Percentiles rank a stretch among this genome's conserved stretches.
These are phyloP conservation scores for Fusarium sororula DNA, from an alignment of 2,329 filamentous ascomycete genomes.

Conservation along the genomic window DNA sequence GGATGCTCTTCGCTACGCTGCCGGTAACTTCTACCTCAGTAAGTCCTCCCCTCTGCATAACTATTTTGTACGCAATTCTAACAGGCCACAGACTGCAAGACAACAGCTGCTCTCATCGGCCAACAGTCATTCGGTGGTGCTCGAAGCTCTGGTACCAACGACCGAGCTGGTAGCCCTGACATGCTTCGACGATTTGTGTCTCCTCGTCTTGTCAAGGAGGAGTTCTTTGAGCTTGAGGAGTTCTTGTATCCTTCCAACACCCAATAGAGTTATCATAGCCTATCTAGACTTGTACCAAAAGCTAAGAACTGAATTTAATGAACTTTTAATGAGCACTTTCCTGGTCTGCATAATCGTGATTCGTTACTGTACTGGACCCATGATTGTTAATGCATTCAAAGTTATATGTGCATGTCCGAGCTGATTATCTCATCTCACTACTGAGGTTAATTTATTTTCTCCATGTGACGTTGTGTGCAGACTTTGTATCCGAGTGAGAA, in stretches of 20 bases:
- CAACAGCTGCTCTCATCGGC: constrained; percentile 63
- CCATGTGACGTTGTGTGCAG: too few species aligned
- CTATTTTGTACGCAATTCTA: background rate
- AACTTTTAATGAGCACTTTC: background rate
- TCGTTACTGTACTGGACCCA: too few species aligned
- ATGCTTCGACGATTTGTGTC: constrained; percentile 62
- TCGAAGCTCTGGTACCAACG: constrained; percentile 63
- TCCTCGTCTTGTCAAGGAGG: constrained; percentile 62
- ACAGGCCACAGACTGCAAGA: constrained; percentile 57
- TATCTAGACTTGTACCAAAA: constrained; percentile 30
- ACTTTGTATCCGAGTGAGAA: too few species aligned
- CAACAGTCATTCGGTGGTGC: constrained; percentile 66
- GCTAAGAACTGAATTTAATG: constrained; percentile 15
- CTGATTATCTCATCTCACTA: too few species aligned
- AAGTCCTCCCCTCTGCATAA: background rate
- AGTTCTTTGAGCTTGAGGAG: constrained; percentile 50
- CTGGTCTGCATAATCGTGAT: background rate
- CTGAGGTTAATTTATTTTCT: too few species aligned
- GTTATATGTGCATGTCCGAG: too few species aligned
- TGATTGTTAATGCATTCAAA: too few species aligned
- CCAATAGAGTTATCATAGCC: constrained; percentile 26
- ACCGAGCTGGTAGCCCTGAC: constrained; percentile 63
- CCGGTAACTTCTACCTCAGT: constrained; percentile 66
- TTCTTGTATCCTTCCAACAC: constrained; percentile 63
- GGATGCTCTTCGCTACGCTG: constrained; percentile 60